Conservation (phyloP, 2,329 filamentous ascomycete species). For the Lizonia empirigonia region DNA sequence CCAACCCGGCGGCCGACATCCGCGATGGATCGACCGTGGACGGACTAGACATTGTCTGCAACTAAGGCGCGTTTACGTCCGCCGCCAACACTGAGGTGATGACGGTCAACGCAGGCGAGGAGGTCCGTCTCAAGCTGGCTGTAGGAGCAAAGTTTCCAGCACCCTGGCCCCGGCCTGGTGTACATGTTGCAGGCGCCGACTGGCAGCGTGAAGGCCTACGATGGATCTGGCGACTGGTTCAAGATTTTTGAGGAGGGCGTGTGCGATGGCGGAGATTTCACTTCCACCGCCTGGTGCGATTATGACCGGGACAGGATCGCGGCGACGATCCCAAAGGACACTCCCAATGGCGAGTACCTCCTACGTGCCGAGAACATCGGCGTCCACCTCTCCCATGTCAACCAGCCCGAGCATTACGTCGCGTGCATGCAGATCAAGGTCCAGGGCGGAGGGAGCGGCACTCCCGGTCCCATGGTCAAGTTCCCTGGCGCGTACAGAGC, state of each 20-base stretch:
- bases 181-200: slow-evolving; percentile 39
- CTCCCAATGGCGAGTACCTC: slow-evolving; percentile 53
- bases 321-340: slow-evolving; percentile 47
- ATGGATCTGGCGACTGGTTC: slow-evolving; percentile 39
- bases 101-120: slow-evolving; percentile 31
- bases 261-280: slow-evolving; percentile 27
- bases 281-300: slow-evolving; percentile 29
- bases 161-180: slow-evolving; percentile 32
- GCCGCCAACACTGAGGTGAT: slow-evolving; percentile 11
- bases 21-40: slow-evolving; percentile 28
- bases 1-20: slow-evolving; percentile 22
- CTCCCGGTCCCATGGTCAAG: slow-evolving; percentile 44
- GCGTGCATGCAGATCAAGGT: slow-evolving; percentile 53
- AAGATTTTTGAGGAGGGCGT: slow-evolving; percentile 36
- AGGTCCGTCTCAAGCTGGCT: slow-evolving; percentile 27
- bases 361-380: slow-evolving; percentile 53
- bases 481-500: slow-evolving; percentile 47
- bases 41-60: slow-evolving; percentile 36
- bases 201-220: slow-evolving; percentile 21
- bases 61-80: slow-evolving; percentile 28
- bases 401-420: slow-evolving; percentile 51
- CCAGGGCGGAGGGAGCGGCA: slow-evolving; percentile 40
- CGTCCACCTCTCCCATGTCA: slow-evolving; percentile 32
- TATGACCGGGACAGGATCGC: slow-evolving; percentile 30
- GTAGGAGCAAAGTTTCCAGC: slow-evolving; percentile 31